These are phyloP conservation scores for Fusarium sp. DNA, from an alignment of 2,329 filamentous ascomycete species.

Conservation along the genomic window DNA sequence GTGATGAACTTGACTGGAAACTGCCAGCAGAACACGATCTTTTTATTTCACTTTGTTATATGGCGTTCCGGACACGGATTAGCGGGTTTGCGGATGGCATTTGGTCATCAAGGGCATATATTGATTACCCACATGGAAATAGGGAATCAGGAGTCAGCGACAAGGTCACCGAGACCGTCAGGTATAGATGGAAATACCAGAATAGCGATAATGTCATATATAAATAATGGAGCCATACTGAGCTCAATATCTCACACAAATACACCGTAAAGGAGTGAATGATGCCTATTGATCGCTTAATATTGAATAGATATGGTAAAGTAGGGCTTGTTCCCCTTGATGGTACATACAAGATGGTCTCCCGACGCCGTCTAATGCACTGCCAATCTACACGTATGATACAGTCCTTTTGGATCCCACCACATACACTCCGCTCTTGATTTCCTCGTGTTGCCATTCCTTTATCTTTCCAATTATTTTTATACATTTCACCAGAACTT, in stretches of 20 bases:
- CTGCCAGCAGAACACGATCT: slow-evolving; percentile 20
- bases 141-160: slow-evolving; percentile 30
- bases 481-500: slow-evolving; percentile 57
- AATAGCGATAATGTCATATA: slow-evolving; percentile 37
- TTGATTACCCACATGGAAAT: slow-evolving; percentile 17
- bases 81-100: slow-evolving; percentile 40
- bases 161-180: slow-evolving; percentile 26
- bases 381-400: slow-evolving; percentile 62
- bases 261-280: neutral
- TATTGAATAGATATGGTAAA: slow-evolving; percentile 51
- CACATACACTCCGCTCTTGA: slow-evolving; percentile 41
- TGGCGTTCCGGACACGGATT: slow-evolving; percentile 31
- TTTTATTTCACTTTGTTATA: slow-evolving; percentile 24
- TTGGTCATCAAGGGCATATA: slow-evolving; percentile 17
- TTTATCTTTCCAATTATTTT: slow-evolving; percentile 42
- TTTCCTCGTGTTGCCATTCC: slow-evolving; percentile 18
- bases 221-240: slow-evolving; percentile 19
- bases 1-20: slow-evolving; percentile 4
- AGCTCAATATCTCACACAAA: slow-evolving; percentile 4
- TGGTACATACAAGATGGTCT: slow-evolving; percentile 56
- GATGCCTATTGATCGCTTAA: slow-evolving; percentile 44
- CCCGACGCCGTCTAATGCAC: slow-evolving; percentile 64
- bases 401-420: slow-evolving; percentile 52
- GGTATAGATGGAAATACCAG: slow-evolving; percentile 36
- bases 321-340: slow-evolving; percentile 51